These are phyloP conservation scores for Penicillium crystallinum DNA, from an alignment of 495 filamentous ascomycete genomes.

Conservation along the genomic window DNA sequence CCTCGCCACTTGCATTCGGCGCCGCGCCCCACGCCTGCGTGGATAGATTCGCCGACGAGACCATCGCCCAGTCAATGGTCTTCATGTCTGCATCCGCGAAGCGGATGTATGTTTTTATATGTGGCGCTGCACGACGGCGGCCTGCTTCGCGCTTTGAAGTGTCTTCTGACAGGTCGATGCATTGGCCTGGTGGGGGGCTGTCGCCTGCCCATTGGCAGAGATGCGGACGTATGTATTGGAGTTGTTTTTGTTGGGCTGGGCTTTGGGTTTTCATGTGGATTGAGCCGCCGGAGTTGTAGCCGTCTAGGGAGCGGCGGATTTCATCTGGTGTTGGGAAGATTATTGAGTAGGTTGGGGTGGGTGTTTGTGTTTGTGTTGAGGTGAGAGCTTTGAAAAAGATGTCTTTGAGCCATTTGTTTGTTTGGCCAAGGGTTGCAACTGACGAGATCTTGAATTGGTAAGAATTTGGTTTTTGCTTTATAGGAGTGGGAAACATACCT, in stretches of 20 bases:
- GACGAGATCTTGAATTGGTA: slow-evolving; percentile 55
- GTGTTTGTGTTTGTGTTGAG: slow-evolving; percentile 11
- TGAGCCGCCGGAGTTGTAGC: slow-evolving; percentile 70
- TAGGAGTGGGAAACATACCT: slow-evolving; percentile 35
- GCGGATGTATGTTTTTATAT: slow-evolving; percentile 87
- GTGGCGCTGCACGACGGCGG: slow-evolving; percentile 75
- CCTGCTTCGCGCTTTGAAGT: slow-evolving; percentile 42
- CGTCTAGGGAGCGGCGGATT: slow-evolving; percentile 73
- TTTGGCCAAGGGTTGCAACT: slow-evolving; percentile 71
- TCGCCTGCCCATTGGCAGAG: slow-evolving; percentile 67
- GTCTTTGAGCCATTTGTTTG: slow-evolving; percentile 66
- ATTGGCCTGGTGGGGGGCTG: slow-evolving; percentile 2
- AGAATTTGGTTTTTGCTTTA: neutral
- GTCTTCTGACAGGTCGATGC: slow-evolving; percentile 11
- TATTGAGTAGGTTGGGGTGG: slow-evolving; percentile 45
- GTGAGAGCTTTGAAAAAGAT: slow-evolving; percentile 58
- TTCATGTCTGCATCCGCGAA: slow-evolving; percentile 47
- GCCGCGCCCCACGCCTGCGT: slow-evolving; percentile 86
- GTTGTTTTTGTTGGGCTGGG: slow-evolving; percentile 63
- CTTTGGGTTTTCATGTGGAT: slow-evolving; percentile 78
- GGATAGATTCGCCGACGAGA: slow-evolving; percentile 82
- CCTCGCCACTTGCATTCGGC: slow-evolving; percentile 46
- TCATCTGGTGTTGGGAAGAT: slow-evolving; percentile 78
- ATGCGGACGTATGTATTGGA: slow-evolving; percentile 65
- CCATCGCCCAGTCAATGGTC: slow-evolving; percentile 76